Conservation (phyloP, 108 stramenopile genomes). For the Cyclotella choctawhatcheeana region DNA sequence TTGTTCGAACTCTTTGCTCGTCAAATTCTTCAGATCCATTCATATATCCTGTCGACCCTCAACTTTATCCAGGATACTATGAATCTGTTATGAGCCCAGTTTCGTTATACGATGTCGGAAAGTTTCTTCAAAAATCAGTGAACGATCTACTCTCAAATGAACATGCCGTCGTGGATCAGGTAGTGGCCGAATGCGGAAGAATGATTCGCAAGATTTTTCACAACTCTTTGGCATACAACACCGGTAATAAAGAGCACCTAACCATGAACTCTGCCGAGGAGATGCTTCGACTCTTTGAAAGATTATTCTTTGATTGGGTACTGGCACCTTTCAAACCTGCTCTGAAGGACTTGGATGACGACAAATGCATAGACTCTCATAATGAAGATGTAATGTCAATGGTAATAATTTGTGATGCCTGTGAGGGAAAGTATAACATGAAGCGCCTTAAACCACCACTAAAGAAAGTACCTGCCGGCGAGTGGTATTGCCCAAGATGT, state of each 20-base stretch:
- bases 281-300: conserved; percentile 82
- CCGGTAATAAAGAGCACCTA: conserved; percentile 59
- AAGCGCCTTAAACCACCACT: conserved; percentile 76
- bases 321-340: conserved; percentile 68
- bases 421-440: conserved; percentile 93
- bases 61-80: conserved; percentile 85
- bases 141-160: conserved; percentile 26
- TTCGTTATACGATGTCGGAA: conserved; percentile 76
- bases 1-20: conserved; percentile 70
- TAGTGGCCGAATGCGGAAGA: conserved; percentile 73
- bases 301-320: conserved; percentile 89
- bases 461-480: conserved; percentile 75
- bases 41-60: conserved; percentile 84
- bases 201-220: conserved; percentile 75
- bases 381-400: conserved; percentile 69
- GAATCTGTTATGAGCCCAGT: conserved; percentile 81
- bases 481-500: conserved; percentile 91
- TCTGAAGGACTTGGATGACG: conserved; percentile 80
- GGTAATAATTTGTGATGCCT: conserved; percentile 87
- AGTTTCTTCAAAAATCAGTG: conserved; percentile 63
- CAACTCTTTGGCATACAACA: conserved; percentile 70
- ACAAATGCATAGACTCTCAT: conserved; percentile 81
- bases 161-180: conserved; percentile 37
- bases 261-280: conserved; percentile 78
- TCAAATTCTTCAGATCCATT: conserved; percentile 77